Evolutionary conservation across 768 basidiomycete species (phyloP).

Genomic region (Leucogyrophana mollusca): DNA sequence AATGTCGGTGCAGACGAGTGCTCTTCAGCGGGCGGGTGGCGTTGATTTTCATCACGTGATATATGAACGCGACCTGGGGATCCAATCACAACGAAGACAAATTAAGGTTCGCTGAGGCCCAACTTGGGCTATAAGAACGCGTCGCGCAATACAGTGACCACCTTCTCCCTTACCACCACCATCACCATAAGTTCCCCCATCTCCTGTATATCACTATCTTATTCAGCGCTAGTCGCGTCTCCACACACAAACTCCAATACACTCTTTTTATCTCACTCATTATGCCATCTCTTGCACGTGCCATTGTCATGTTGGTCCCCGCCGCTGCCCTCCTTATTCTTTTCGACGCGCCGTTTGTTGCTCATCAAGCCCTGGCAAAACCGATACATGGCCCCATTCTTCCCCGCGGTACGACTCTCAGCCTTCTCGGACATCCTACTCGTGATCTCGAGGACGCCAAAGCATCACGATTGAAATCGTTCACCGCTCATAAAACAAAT

Average conservation of each 20-base stretch:
- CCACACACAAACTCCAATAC: slow-evolving; percentile 11
- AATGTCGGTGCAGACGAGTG: slow-evolving; percentile 7
- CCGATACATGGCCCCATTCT: not conserved
- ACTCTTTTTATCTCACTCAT: slow-evolving; percentile 11
- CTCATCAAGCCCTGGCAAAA: slow-evolving; percentile 20
- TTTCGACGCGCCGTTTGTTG: slow-evolving; percentile 21
- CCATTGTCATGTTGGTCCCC: slow-evolving; percentile 39
- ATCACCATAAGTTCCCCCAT: slow-evolving; percentile 11
- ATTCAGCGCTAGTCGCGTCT: slow-evolving; percentile 29
- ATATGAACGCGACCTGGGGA: slow-evolving; percentile 1
- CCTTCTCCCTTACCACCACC: slow-evolving; percentile 14
- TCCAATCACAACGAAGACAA: slow-evolving; percentile 4
- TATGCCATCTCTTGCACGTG: slow-evolving; percentile 37
- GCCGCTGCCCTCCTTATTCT: slow-evolving; percentile 38
- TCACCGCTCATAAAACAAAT: too few relatives aligned
- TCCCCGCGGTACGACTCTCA: too few relatives aligned
- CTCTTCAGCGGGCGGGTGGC: too few relatives aligned
- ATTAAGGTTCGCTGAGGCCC: slow-evolving; percentile 1
- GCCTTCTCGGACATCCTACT: not conserved
- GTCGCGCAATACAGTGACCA: not conserved
- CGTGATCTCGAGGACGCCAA: not conserved
- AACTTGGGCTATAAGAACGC: slow-evolving; percentile 3
- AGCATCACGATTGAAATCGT: too few relatives aligned
- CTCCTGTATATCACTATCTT: slow-evolving; percentile 15
- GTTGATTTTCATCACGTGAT: slow-evolving; percentile 12